Evolutionary conservation across 2,329 filamentous ascomycete species (phyloP), one percentile per base, ranked within the genome.

Genomic region (Beauveria pseudobassiana): DNA sequence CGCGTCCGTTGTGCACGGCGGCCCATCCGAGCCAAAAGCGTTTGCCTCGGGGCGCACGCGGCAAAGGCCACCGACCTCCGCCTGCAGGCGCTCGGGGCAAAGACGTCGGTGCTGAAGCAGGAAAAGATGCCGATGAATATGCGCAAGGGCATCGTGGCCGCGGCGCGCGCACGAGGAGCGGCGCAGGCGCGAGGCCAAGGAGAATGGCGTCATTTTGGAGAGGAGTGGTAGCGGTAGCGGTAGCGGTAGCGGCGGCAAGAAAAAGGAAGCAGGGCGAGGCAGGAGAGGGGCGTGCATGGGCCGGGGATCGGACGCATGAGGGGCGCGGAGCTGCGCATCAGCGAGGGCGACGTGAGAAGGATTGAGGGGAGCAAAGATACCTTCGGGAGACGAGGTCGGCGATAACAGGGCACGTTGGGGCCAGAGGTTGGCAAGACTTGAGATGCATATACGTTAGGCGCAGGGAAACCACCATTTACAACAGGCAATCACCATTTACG

Each of bases 191-290:
- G 91, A 96, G 73, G 95, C 95, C 2, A 85, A 82, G 70, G 93
- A 98, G 79, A 96, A 93, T 68, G 95, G 93, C 6, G 87, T 98
- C 67, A 86, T 98, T 54, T 78, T 98, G 40, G 95, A 98, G 78
- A 81, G 79, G 64, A 71, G 26, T 16, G 26, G 26, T 4, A 16
- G 46, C 12, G 5, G 12, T 18, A n/a, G 46, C 34, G 66, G 28
- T 67, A 70, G 59, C 78, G 78, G 38, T 67, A 69, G 59, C 10
- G 78, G 78, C 49, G 66, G 71, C 30, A 72, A 72, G 65, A 72
- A 68, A 62, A 77, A 72, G 60, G 73, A 61, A 78, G 73, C 62
- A 77, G 74, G 62, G 77, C 76, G 59, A 79, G 71, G 67, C 66
- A 71, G 76, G 82, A 74, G 79, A 85, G 65, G 77, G 85, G 73